A percentile compares a stretch with the other conserved stretches of the same genome.
Conservation (phyloP, 1,284 basidiomycete species). For the Neonothopanus nambi region DNA sequence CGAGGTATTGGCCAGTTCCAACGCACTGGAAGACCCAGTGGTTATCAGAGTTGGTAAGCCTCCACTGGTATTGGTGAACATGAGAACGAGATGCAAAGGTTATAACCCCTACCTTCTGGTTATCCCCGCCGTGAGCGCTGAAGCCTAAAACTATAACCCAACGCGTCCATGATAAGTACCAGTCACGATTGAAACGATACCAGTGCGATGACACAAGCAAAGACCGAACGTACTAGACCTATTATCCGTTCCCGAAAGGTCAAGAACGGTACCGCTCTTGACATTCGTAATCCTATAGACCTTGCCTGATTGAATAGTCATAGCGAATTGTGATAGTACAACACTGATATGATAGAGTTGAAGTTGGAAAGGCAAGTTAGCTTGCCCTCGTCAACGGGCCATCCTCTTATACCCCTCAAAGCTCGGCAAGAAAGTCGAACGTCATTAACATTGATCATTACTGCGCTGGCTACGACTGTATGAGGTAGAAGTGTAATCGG, state of each 20-base stretch:
- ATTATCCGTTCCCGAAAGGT: conserved; percentile 54
- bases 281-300: conserved; percentile 51
- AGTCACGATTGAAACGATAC: no score
- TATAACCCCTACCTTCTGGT: conserved; percentile 44
- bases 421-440: no score
- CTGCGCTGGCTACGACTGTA: no score
- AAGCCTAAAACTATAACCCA: conserved; percentile 48
- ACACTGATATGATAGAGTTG: neutral
- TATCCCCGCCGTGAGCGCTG: conserved; percentile 39
- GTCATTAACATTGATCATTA: no score
- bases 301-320: conserved; percentile 20
- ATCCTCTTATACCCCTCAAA: no score
- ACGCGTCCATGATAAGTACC: neutral
- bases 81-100: neutral
- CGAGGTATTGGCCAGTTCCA: conserved; percentile 41
- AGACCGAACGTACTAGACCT: conserved; percentile 35
- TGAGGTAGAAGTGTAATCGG: no score
- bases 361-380: no score
- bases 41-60: conserved; percentile 35
- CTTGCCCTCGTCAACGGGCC: no score
- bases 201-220: neutral
- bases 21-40: conserved; percentile 43
- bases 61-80: conserved; percentile 41
- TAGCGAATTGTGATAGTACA: neutral
- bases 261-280: conserved; percentile 49